phyloP scores from a whole-genome alignment of 202 grass and related monocot species.

The Panicum virgatum region DNA sequence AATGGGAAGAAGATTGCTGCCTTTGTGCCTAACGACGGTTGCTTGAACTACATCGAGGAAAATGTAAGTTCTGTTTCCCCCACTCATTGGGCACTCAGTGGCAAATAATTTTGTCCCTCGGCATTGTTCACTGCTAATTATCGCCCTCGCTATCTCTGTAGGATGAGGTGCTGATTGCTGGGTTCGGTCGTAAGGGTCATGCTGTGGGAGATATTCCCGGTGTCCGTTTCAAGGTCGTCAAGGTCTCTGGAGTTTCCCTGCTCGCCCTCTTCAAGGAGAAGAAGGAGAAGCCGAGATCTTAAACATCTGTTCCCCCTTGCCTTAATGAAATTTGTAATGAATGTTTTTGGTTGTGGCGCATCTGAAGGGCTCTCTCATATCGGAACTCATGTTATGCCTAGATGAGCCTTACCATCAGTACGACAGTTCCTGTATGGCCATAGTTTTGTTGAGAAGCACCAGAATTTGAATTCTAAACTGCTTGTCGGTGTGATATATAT shows the following conservation, averaged over 20 bases:
- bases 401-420: constrained; percentile 11
- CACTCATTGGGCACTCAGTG: too few species aligned
- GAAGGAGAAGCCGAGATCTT: constrained; percentile 78
- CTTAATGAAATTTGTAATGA: neutral
- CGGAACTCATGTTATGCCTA: constrained; percentile 11
- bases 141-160: neutral
- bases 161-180: constrained; percentile 81
- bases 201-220: constrained; percentile 72
- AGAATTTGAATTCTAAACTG: constrained; percentile 21
- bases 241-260: constrained; percentile 74
- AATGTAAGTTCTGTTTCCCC: constrained; percentile 31
- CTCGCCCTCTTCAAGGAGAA: constrained; percentile 79
- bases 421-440: neutral
- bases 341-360: neutral
- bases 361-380: neutral
- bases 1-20: constrained; percentile 76
- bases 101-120: neutral
- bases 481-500: neutral
- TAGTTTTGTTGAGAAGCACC: constrained; percentile 15
- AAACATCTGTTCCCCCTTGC: neutral
- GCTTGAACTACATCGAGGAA: constrained; percentile 74
- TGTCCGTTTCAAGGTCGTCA: constrained; percentile 66
- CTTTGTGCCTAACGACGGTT: constrained; percentile 77
- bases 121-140: neutral
- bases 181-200: constrained; percentile 70